Conservation (phyloP, 306 rosid species). For the Vigna radiata region DNA sequence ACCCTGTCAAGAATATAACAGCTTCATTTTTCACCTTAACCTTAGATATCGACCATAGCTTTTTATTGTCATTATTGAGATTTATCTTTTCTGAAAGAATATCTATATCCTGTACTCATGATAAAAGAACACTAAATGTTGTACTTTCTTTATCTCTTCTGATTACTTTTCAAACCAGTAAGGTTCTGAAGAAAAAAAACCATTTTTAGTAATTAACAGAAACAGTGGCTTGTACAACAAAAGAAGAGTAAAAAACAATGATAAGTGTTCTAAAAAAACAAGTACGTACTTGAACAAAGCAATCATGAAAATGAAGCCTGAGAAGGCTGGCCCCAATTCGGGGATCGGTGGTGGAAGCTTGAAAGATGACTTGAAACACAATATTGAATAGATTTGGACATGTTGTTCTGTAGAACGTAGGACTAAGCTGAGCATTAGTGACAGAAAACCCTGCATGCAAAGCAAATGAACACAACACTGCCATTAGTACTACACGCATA, state of each 20-base stretch:
- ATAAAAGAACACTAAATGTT: no score
- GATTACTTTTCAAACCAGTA: no score
- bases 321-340: conserved; percentile 50
- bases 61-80: no score
- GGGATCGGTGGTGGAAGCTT: conserved; percentile 34
- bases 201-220: no score
- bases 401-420: conserved; percentile 39
- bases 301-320: conserved; percentile 62
- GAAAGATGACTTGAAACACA: conserved; percentile 26
- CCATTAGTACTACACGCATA: not conserved
- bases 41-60: not conserved
- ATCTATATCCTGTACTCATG: not conserved
- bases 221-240: no score
- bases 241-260: no score
- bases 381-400: conserved; percentile 36
- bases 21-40: not conserved
- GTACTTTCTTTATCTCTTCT: no score
- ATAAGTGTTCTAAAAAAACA: not conserved
- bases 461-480: conserved; percentile 10
- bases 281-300: conserved; percentile 53
- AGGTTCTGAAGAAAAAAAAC: not conserved
- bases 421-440: conserved; percentile 21
- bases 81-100: not conserved
- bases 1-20: conserved; percentile 48
- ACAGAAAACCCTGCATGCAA: conserved; percentile 31